Percentiles rank a stretch among this genome's conserved stretches.
Evolutionary conservation across 768 basidiomycete species (phyloP).

Genomic region (Suillus placidus): DNA sequence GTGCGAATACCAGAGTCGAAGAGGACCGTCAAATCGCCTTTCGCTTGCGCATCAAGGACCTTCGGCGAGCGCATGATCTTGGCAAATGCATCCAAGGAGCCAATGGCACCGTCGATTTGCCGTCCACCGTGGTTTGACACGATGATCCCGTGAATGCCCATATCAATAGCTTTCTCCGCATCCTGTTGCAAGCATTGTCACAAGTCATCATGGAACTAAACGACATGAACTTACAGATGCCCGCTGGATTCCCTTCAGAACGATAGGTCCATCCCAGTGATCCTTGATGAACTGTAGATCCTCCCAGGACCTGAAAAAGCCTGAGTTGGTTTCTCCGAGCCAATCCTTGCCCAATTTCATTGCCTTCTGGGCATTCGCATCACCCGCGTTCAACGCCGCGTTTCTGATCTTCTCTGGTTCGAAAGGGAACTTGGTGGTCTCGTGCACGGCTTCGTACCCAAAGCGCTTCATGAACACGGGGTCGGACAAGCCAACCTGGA

Average conservation of each 20-base stretch:
- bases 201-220: neutral
- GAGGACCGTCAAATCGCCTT: conserved; percentile 68
- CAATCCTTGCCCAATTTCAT: conserved; percentile 60
- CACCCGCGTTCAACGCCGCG: conserved; percentile 46
- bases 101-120: conserved; percentile 80
- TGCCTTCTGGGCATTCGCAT: conserved; percentile 42
- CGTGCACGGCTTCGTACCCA: conserved; percentile 44
- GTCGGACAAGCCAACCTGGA: conserved; percentile 70
- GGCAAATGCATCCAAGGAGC: conserved; percentile 73
- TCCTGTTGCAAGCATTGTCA: conserved; percentile 34
- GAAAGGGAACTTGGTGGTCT: conserved; percentile 58
- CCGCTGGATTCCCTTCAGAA: conserved; percentile 78
- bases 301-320: conserved; percentile 68
- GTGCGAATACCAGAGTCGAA: conserved; percentile 77
- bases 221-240: conserved; percentile 48
- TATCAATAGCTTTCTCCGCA: conserved; percentile 50
- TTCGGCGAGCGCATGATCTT: conserved; percentile 64
- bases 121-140: conserved; percentile 59
- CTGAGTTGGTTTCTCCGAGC: conserved; percentile 65
- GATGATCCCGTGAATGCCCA: conserved; percentile 47
- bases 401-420: conserved; percentile 48
- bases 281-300: conserved; percentile 67
- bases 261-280: conserved; percentile 76
- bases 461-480: conserved; percentile 74
- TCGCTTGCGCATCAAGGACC: conserved; percentile 57